These are phyloP conservation scores for Pneumocystis oryctolagi DNA, from an alignment of 1,139 yeast species.

Conservation along the genomic window DNA sequence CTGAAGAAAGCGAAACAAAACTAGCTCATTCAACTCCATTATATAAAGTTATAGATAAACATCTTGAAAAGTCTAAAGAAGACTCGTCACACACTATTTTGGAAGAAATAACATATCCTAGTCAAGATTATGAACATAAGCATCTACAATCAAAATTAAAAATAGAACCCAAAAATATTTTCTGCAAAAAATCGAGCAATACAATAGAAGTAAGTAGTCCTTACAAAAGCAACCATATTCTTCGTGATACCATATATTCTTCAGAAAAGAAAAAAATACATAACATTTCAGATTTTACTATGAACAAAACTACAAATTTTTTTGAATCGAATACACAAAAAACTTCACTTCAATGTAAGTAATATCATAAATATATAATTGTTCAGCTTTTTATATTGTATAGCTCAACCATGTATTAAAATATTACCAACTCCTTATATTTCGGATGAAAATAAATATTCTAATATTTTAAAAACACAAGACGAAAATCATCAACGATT, in stretches of 20 bases:
- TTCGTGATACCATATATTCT: neutral
- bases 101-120: neutral
- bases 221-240: neutral
- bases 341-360: neutral
- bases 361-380: neutral
- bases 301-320: neutral
- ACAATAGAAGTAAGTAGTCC: neutral
- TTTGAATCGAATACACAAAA: neutral
- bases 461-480: neutral
- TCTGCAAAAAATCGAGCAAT: neutral
- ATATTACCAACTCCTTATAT: neutral
- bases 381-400: neutral
- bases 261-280: neutral
- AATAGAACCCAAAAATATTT: neutral
- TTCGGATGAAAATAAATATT: neutral
- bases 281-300: neutral
- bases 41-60: neutral
- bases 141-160: neutral
- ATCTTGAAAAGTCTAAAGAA: neutral
- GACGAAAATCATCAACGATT: neutral
- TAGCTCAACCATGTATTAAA: neutral
- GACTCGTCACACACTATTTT: neutral
- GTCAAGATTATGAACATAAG: neutral
- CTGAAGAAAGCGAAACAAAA: neutral
- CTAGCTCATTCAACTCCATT: neutral